Evolutionary conservation across 345 rosid species (phyloP).

Genomic region (Gossypium sturtianum): DNA sequence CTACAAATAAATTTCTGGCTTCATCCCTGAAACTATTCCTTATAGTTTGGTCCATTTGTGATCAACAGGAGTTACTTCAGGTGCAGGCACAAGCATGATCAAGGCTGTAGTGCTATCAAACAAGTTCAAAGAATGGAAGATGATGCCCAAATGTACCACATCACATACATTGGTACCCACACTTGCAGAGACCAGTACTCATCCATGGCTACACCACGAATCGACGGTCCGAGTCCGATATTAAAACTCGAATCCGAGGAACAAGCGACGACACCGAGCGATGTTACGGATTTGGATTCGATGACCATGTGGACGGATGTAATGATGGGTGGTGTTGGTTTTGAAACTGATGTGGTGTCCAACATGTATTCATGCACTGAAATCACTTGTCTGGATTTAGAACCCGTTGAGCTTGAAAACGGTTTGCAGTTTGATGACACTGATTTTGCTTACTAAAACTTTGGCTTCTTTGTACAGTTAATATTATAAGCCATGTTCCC

Average conservation of each 20-base stretch:
- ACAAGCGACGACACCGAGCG: constrained; percentile 4
- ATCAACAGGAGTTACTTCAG: constrained; percentile 73
- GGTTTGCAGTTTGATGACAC: neutral
- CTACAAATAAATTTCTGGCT: too few relatives aligned
- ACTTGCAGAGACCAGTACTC: constrained; percentile 34
- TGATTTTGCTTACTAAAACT: neutral
- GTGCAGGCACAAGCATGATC: constrained; percentile 65
- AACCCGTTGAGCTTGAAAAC: neutral
- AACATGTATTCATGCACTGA: neutral
- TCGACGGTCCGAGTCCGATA: neutral
- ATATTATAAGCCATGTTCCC: neutral
- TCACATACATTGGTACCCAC: constrained; percentile 54
- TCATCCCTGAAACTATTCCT: too few relatives aligned
- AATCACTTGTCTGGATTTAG: neutral
- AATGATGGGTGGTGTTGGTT: constrained; percentile 6
- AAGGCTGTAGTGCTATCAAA: constrained; percentile 63
- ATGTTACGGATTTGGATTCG: constrained; percentile 15
- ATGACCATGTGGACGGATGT: constrained; percentile 28
- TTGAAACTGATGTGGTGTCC: neutral
- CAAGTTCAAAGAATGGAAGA: constrained; percentile 70
- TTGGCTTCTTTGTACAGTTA: constrained; percentile 1
- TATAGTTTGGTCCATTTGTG: constrained; percentile 3
- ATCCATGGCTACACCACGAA: neutral
- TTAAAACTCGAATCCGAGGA: constrained; percentile 20
- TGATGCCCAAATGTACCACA: constrained; percentile 38